Conservation (phyloP, 129 eudicot species). For the Chrysanthemum seticuspe region DNA sequence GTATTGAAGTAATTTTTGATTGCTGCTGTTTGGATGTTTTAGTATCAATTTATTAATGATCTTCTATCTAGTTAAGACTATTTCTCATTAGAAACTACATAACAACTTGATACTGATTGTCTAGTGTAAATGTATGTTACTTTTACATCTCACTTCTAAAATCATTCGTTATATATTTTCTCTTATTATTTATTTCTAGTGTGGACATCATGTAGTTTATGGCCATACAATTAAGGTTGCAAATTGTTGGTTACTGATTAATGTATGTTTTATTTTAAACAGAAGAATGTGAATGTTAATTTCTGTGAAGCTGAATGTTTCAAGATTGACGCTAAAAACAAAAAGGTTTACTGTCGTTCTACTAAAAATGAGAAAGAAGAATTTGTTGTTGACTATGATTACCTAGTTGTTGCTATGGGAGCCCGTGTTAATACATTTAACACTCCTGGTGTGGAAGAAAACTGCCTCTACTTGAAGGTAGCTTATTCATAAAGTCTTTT, state of each 20-base stretch:
- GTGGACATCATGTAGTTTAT: not conserved
- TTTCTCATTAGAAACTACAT: not conserved
- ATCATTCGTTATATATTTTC: not conserved
- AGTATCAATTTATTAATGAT: not conserved
- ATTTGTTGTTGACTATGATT: slow-evolving; percentile 71
- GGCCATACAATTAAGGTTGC: not conserved
- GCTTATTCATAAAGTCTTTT: slow-evolving; percentile 6
- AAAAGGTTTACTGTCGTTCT: slow-evolving; percentile 66
- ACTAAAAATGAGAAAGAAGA: slow-evolving; percentile 43
- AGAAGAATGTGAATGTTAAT: slow-evolving; percentile 55
- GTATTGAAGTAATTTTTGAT: slow-evolving; percentile 25
- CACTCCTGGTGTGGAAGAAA: slow-evolving; percentile 90
- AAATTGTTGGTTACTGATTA: slow-evolving; percentile 11
- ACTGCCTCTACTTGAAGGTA: slow-evolving; percentile 85
- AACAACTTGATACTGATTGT: not conserved
- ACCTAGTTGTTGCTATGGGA: slow-evolving; percentile 77
- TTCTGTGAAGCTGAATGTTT: slow-evolving; percentile 78
- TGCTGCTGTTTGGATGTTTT: not conserved
- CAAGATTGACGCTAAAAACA: slow-evolving; percentile 65
- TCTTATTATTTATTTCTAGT: not conserved
- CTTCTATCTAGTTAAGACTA: not conserved
- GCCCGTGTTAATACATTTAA: slow-evolving; percentile 87
- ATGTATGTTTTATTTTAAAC: slow-evolving; percentile 18
- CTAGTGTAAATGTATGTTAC: not conserved
- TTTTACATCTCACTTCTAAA: not conserved